Base-by-base conservation (phyloP, 1,139 yeast genomes). In the Scheffersomyces titani region DNA sequence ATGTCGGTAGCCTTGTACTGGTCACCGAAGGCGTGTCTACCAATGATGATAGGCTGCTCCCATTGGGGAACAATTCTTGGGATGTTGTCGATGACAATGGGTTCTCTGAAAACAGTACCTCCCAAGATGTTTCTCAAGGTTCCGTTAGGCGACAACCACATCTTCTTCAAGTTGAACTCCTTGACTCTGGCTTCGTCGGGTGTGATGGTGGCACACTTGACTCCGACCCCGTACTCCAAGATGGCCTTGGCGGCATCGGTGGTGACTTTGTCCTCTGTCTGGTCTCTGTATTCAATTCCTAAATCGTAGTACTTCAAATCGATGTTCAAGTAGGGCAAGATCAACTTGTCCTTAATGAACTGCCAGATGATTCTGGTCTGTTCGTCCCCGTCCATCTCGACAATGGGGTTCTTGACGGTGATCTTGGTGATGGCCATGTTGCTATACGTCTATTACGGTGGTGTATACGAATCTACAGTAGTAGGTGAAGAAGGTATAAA, bases 81-180 rank as follows among this genome's bases (percentile, higher is more conserved):
- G 61, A 89, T 85, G 66, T 89, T 81, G 60, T 88, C 88, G 64
- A 89, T 89, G 57, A 89, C 88, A 68, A 89, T 89, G 55, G 92
- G 90, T 73, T 89, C 96, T 75, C 96, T 83, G 76, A 89, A 89
- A 52, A 89, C 96, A 50, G 96, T 89, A 63, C 96, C 96, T 50
- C 91, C 91, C 57, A 89, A 75, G 59, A 89, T 88, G 73, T 89
- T 89, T 79, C 96, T 83, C 67, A 89, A 88, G 46, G 96, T 89
- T 62, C 96, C 96, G 70, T 89, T 89, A 64, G 96, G 96, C 19
- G 93, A 88, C 59, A 86, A 81, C 94, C 94, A 89, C 96, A 89
- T 89, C 71, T 89, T 86, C 72, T 88, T 87, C 72, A 89, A 78
- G 54, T 81, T 78, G 69, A 88, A 89, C 70, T 89, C 96, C 67